Conservation (phyloP, 1,139 yeast genomes). For the Arxiozyma bovina region DNA sequence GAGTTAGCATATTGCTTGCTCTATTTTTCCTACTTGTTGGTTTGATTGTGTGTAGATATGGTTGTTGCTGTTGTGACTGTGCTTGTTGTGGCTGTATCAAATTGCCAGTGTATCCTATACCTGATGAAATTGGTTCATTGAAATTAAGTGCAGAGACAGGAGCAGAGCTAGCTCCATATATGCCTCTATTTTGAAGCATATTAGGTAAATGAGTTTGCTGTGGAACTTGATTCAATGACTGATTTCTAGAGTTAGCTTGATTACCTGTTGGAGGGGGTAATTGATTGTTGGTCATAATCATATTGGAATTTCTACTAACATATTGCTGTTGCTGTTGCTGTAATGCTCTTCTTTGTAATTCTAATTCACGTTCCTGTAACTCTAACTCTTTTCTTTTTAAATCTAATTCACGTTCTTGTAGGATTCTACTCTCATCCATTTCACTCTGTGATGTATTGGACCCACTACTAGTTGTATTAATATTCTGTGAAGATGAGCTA, state of each 20-base stretch:
- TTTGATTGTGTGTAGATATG: conserved; percentile 21
- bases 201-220: conserved; percentile 17
- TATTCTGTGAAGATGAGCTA: conserved; percentile 1
- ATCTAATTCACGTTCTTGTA: conserved; percentile 35
- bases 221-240: conserved; percentile 14
- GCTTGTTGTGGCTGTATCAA: conserved; percentile 2
- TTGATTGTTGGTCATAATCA: neutral
- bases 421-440: conserved; percentile 9
- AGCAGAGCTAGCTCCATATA: conserved; percentile 24
- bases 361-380: conserved; percentile 36
- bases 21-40: conserved; percentile 32
- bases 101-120: conserved; percentile 2
- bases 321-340: conserved; percentile 16
- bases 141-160: conserved; percentile 10
- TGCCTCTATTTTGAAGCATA: conserved; percentile 11
- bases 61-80: conserved; percentile 1
- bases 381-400: conserved; percentile 40
- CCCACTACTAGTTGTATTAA: conserved; percentile 2
- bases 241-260: conserved; percentile 1
- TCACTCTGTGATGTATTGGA: conserved; percentile 3
- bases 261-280: conserved; percentile 4
- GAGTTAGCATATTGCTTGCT: conserved; percentile 26
- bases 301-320: conserved; percentile 1
- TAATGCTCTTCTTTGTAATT: conserved; percentile 30
- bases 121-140: conserved; percentile 15